Percentiles rank a stretch among this genome's conserved stretches.
phyloP scores from a whole-genome alignment of 2,329 filamentous ascomycete genomes.

The Albophoma yamanashiensis region DNA sequence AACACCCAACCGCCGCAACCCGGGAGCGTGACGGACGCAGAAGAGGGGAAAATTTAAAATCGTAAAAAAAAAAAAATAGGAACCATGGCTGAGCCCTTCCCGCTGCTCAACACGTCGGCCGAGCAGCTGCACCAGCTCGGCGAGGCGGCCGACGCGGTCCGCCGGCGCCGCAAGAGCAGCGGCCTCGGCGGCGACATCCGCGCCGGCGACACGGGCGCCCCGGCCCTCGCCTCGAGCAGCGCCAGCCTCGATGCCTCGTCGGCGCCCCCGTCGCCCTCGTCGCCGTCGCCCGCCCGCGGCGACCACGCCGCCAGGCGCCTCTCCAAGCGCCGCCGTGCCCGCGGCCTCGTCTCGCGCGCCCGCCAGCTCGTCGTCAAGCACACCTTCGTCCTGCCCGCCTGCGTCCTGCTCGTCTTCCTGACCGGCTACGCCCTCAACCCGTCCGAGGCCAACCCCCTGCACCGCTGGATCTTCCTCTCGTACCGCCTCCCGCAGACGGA shows the following conservation, averaged over 20 bases:
- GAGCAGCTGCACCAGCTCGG: slow-evolving; percentile 35
- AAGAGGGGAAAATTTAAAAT: too few species aligned
- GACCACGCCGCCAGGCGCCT: slow-evolving; percentile 25
- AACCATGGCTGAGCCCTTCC: slow-evolving; percentile 45
- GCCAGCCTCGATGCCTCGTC: slow-evolving; percentile 27
- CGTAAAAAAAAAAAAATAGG: too few species aligned
- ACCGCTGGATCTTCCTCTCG: slow-evolving; percentile 80
- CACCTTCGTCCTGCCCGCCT: slow-evolving; percentile 55
- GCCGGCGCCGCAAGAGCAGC: slow-evolving; percentile 46
- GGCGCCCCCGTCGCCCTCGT: not conserved
- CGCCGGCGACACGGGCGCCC: slow-evolving; percentile 44
- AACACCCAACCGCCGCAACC: too few species aligned
- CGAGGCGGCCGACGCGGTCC: slow-evolving; percentile 22
- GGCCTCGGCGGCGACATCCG: slow-evolving; percentile 41
- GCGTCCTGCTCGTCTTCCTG: slow-evolving; percentile 54
- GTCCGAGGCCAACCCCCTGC: slow-evolving; percentile 64
- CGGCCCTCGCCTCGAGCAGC: slow-evolving; percentile 41
- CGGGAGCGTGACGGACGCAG: too few species aligned
- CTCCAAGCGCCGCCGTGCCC: slow-evolving; percentile 45
- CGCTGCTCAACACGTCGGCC: slow-evolving; percentile 38
- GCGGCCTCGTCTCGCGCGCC: slow-evolving; percentile 32
- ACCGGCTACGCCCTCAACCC: slow-evolving; percentile 66
- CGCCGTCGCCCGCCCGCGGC: not conserved
- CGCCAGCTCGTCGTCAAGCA: slow-evolving; percentile 49
- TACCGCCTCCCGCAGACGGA: slow-evolving; percentile 55